Evolutionary conservation across 352 stramenopile genomes (phyloP).

Genomic region (Phytophthora citricola): DNA sequence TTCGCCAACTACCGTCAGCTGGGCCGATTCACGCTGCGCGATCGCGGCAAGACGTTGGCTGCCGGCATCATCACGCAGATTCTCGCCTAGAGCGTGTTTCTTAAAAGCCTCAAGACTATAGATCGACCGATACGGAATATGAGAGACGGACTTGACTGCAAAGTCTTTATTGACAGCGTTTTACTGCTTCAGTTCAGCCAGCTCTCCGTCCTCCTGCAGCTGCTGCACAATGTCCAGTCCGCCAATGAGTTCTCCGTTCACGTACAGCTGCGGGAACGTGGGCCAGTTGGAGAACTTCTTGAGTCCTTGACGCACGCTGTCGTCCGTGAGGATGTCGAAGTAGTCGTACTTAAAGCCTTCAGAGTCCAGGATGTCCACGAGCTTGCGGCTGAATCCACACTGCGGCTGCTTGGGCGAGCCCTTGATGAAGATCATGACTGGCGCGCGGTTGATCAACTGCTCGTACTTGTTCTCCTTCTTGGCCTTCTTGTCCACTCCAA

Average conservation of each 20-base stretch:
- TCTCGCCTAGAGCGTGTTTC: conserved; percentile 49
- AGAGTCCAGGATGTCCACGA: conserved; percentile 93
- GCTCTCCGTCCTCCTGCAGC: conserved; percentile 90
- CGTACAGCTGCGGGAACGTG: conserved; percentile 98
- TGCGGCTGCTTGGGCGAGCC: conserved; percentile 90
- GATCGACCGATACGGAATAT: conserved; percentile 30
- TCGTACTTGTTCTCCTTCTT: conserved; percentile 90
- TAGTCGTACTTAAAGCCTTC: conserved; percentile 93
- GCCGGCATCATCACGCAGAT: conserved; percentile 89
- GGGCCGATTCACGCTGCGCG: conserved; percentile 82
- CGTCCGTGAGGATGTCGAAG: conserved; percentile 98
- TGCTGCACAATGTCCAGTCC: conserved; percentile 98
- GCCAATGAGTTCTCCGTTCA: conserved; percentile 97
- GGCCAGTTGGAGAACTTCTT: conserved; percentile 99
- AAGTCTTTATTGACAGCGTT: not conserved
- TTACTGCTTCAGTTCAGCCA: conserved; percentile 83
- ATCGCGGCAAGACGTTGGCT: conserved; percentile 82
- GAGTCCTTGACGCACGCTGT: conserved; percentile 96
- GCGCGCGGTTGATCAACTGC: conserved; percentile 89
- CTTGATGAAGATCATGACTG: conserved; percentile 99
- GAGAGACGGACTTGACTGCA: not conserved
- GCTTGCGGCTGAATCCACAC: conserved; percentile 97
- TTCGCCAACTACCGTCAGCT: conserved; percentile 85
- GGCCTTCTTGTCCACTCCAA: conserved; percentile 89
- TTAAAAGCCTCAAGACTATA: conserved; percentile 13